Conservation (phyloP, 75 land plant genomes). For the Cunninghamia lanceolata region DNA sequence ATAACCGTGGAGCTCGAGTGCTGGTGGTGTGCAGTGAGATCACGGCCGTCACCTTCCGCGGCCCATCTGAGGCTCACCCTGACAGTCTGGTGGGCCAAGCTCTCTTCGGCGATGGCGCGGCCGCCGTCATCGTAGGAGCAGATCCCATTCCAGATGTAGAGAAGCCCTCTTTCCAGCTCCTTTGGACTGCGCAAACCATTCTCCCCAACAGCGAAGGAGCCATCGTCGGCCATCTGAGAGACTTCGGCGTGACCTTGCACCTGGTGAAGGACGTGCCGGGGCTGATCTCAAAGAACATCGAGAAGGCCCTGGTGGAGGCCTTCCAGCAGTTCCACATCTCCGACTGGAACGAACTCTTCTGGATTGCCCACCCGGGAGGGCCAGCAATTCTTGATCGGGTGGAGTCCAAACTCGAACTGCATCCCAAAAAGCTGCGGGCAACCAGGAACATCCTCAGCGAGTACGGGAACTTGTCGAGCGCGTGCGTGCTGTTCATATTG, state of each 20-base stretch:
- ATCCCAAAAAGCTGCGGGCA: constrained; percentile 37
- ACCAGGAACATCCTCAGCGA: constrained; percentile 36
- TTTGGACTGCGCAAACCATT: constrained; percentile 31
- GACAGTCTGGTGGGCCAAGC: constrained; percentile 58
- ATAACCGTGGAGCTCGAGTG: constrained; percentile 45
- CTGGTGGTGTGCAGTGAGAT: constrained; percentile 54
- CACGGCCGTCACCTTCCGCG: constrained; percentile 53
- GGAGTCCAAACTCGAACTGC: constrained; percentile 33
- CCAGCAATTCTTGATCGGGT: constrained; percentile 48
- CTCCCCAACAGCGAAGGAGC: constrained; percentile 56
- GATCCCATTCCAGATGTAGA: constrained; percentile 36
- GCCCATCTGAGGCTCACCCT: constrained; percentile 41
- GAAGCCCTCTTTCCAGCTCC: constrained; percentile 38
- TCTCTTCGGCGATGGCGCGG: constrained; percentile 59
- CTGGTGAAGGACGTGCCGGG: constrained; percentile 57
- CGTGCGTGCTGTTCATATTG: constrained; percentile 45
- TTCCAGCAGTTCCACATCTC: constrained; percentile 22
- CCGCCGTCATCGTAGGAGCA: constrained; percentile 45
- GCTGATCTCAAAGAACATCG: constrained; percentile 53
- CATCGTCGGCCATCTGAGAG: constrained; percentile 47
- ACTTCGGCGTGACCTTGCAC: constrained; percentile 46
- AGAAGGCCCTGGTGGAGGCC: constrained; percentile 25
- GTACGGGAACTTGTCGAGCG: constrained; percentile 58
- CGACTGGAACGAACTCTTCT: constrained; percentile 53
- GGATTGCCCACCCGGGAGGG: constrained; percentile 61